Base-by-base conservation (phyloP, 2,329 filamentous ascomycete genomes). In the Fusarium musae region DNA sequence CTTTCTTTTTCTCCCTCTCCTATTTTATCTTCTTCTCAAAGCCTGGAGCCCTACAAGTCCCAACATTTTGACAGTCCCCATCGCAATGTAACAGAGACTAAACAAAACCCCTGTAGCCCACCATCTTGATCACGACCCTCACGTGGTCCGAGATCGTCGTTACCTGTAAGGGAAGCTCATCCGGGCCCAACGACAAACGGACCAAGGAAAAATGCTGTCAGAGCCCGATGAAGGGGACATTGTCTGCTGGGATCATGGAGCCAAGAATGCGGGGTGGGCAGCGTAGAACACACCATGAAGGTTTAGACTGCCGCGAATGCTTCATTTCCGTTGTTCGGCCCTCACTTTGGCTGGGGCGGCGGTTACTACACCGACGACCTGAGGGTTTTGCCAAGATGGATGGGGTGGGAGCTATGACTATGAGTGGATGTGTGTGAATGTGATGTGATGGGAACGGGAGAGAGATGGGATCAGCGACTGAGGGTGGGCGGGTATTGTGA, bases 101-200 rank as follows among this genome's bases (percentile, higher is more conserved):
- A 69, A 46, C 52, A 53, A 53, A 21, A 54, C 36, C 66, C 66
- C 66, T 69, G 66, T 42, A 40, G 36, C 60, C 60, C 60, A 64
- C 60, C 64, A 65, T 66, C 60, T 54, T 56, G 36, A 66, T 54
- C 54, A 58, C 36, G 50, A 69, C 53, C 60, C 70, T 73, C 70
- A 73, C 70, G 70, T 73, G 70, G 66, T 70, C 67, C 58, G 58
- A 74, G 64, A 63, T 75, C 58, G 61, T 59, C 60, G 70, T 76
- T 77, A 62, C 70, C 75, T 56, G 34, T 73, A 66, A 71, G 56
- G 75, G 75, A 76, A 77, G 73, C 75, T 77, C 63, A 56, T 71
- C 75, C 75, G 73, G 42, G 32, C 60, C 56, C 66, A 69, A 69
- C 59, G 19, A 54, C 49, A 49, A 68, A 59, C 32, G 17, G 54